Evolutionary conservation across 495 filamentous ascomycete species (phyloP).

Genomic region (Hapsidospora chrysogenum): DNA sequence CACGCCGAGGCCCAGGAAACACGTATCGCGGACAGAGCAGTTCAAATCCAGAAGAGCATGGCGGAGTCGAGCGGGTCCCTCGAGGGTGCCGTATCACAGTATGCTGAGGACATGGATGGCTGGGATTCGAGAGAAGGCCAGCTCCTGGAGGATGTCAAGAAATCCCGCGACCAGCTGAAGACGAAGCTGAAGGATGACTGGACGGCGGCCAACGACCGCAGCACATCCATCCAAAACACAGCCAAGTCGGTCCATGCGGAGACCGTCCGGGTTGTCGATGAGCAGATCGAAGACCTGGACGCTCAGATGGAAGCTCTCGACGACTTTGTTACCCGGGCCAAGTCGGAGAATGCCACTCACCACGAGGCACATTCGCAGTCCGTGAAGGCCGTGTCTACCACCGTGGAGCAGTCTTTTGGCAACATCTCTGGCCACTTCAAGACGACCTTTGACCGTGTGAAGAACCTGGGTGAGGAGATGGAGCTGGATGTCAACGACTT

Average conservation of each 20-base stretch:
- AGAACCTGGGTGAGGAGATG: conserved; percentile 47
- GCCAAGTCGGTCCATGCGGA: conserved; percentile 85
- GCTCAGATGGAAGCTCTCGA: conserved; percentile 77
- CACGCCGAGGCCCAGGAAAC: conserved; percentile 56
- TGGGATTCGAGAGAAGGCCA: conserved; percentile 56
- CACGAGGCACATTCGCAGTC: conserved; percentile 46
- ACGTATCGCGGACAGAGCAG: conserved; percentile 48
- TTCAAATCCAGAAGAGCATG: conserved; percentile 43
- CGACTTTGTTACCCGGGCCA: conserved; percentile 74
- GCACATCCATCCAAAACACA: conserved; percentile 57
- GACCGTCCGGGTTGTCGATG: conserved; percentile 77
- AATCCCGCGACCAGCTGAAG: conserved; percentile 62
- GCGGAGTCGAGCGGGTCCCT: conserved; percentile 41
- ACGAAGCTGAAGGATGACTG: conserved; percentile 74
- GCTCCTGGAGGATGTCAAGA: conserved; percentile 51
- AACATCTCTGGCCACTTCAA: conserved; percentile 49
- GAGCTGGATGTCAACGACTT: conserved; percentile 32
- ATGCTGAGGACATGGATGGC: conserved; percentile 52
- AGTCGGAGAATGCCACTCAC: conserved; percentile 63
- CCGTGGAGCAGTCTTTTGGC: conserved; percentile 52
- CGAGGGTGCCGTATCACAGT: conserved; percentile 43
- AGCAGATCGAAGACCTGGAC: conserved; percentile 73
- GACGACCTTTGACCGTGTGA: conserved; percentile 41
- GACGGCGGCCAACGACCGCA: conserved; percentile 30
- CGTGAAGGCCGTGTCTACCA: conserved; percentile 39